Evolutionary conservation across 2,329 filamentous ascomycete species (phyloP).

Genomic region (Cryphonectria parasitica): DNA sequence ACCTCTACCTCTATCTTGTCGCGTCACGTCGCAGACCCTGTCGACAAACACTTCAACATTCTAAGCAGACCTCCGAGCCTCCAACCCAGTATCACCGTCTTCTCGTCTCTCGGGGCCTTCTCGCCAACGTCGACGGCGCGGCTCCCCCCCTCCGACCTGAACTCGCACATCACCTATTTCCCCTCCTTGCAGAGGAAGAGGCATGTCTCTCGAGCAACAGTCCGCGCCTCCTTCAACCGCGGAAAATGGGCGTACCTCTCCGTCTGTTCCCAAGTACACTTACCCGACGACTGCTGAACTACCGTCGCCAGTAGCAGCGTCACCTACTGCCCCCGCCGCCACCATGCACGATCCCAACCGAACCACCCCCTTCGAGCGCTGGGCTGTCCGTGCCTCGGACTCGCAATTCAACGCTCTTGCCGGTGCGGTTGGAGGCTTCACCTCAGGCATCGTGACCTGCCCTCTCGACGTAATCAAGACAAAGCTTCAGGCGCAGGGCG

Average conservation of each 20-base stretch:
- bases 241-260: conserved; percentile 43
- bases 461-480: conserved; percentile 99
- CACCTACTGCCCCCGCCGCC: conserved; percentile 19
- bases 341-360: conserved; percentile 35
- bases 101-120: conserved; percentile 12
- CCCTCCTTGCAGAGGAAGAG: conserved; percentile 29
- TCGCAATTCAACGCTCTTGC: conserved; percentile 80
- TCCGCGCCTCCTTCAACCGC: conserved; percentile 18
- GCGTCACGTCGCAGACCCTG: background rate
- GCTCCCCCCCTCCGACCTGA: conserved; percentile 26
- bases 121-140: conserved; percentile 32
- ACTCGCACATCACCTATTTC: background rate
- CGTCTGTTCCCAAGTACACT: conserved; percentile 23
- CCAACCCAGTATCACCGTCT: background rate
- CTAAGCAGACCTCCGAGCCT: background rate
- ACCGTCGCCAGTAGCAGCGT: conserved; percentile 23
- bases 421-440: conserved; percentile 87
- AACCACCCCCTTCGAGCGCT: conserved; percentile 56
- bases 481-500: conserved; percentile 93
- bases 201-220: conserved; percentile 31
- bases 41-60: background rate
- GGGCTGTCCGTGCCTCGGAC: conserved; percentile 60
- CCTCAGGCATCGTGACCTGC: conserved; percentile 92
- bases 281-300: conserved; percentile 22
- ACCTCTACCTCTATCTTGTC: conserved; percentile 18